These are phyloP conservation scores for Xylaria sp. DNA, from an alignment of 2,329 filamentous ascomycete genomes.

Conservation along the genomic window DNA sequence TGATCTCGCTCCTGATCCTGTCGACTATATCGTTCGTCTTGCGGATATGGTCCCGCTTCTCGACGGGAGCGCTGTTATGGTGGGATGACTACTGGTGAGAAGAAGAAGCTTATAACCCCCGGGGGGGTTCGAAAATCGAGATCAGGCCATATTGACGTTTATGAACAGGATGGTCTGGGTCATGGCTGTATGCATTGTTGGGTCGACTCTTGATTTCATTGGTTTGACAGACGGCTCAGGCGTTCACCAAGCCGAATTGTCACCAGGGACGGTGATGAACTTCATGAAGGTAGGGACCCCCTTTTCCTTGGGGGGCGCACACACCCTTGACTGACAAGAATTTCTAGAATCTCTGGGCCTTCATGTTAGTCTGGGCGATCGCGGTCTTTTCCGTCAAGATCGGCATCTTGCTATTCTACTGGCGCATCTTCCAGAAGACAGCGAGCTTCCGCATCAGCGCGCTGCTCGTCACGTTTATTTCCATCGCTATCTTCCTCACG, in stretches of 20 bases:
- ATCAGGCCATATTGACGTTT: slow-evolving; percentile 3
- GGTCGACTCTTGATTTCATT: slow-evolving; percentile 25
- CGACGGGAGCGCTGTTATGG: slow-evolving; percentile 26
- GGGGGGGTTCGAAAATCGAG: background rate
- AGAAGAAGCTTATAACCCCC: background rate
- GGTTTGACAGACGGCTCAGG: slow-evolving; percentile 25
- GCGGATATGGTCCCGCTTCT: slow-evolving; percentile 25
- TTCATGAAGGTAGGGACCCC: slow-evolving; percentile 24
- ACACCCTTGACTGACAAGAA: background rate
- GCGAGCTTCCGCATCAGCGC: slow-evolving; percentile 23
- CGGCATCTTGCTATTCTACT: slow-evolving; percentile 31
- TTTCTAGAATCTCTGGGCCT: slow-evolving; percentile 21
- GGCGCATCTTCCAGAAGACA: slow-evolving; percentile 26
- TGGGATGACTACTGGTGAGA: slow-evolving; percentile 28
- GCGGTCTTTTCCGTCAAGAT: slow-evolving; percentile 29
- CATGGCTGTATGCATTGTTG: slow-evolving; percentile 26
- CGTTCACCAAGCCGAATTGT: slow-evolving; percentile 22
- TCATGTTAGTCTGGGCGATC: slow-evolving; percentile 28
- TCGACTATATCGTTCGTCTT: slow-evolving; percentile 26
- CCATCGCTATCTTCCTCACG: slow-evolving; percentile 23
- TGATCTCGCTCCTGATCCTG: slow-evolving; percentile 25
- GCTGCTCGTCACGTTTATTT: slow-evolving; percentile 22
- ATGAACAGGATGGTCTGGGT: slow-evolving; percentile 26
- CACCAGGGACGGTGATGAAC: slow-evolving; percentile 14
- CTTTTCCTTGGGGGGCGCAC: too few relatives aligned